phyloP scores from a whole-genome alignment of 345 rosid genomes.

The Eucalyptus regnans region DNA sequence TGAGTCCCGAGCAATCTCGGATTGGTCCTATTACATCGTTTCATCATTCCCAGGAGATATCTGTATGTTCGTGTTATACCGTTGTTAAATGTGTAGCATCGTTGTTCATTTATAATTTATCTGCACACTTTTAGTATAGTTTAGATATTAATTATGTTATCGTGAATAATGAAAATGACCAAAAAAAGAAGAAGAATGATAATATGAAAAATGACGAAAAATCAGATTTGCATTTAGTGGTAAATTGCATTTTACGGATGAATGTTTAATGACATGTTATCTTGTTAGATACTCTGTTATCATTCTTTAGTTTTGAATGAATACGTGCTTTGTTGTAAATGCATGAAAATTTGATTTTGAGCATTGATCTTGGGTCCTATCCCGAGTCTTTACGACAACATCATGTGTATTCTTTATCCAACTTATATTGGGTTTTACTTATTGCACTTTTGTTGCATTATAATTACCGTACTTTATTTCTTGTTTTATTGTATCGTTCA shows the following conservation, averaged over 20 bases:
- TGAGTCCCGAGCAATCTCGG: neutral
- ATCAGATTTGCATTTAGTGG: neutral
- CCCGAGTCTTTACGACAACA: rapidly evolving
- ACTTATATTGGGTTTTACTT: too few species aligned
- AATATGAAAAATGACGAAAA: neutral
- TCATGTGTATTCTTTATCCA: neutral
- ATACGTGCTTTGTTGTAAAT: neutral
- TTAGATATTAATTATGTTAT: too few species aligned
- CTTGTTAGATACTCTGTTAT: neutral
- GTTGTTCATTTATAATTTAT: too few species aligned
- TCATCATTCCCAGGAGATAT: neutral
- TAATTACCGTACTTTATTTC: neutral
- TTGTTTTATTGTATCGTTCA: neutral
- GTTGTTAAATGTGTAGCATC: neutral
- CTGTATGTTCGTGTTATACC: neutral
- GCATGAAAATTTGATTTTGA: neutral
- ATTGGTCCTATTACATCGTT: neutral
- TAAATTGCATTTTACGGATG: neutral
- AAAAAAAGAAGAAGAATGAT: neutral
- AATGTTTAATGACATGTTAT: too few species aligned
- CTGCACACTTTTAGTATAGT: neutral
- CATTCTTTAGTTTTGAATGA: neutral
- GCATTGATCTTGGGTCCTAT: neutral
- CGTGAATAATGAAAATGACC: neutral
- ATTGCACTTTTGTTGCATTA: neutral